Evolutionary conservation across 768 basidiomycete genomes (phyloP), one percentile per base, ranked within the genome.

Genomic region (Kwoniella shandongensis): DNA sequence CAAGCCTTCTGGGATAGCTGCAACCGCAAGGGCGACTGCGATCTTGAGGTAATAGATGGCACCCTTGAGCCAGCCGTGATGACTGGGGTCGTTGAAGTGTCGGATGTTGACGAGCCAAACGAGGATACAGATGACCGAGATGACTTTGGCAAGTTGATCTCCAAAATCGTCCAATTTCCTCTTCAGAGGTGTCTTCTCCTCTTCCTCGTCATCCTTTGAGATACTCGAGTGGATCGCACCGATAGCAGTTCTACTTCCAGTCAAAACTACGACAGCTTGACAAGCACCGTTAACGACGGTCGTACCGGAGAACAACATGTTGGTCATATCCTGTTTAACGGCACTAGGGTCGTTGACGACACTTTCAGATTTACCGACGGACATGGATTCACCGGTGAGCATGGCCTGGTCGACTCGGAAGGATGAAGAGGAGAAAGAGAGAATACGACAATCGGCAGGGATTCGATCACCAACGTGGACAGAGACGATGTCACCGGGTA

Each of bases 31-130:
- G 4, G 96, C 92, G 41, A 99, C 96, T 32, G 94, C 94, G 73
- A 99, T 97, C 80, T 99, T 99, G 83, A 99, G 90, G 79, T 99
- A 99, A 77, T 97, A 98, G 51, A 99, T 84, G 0, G 94, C 94
- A 39, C 94, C 94, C 74, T 91, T 91, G 69, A 97, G 80, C 44
- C 79, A 84, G 46, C 93, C 89, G 63, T 88, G 88, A 73, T 99
- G 94, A 23, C 88, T 83, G 3, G 94, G 91, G 72, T 99, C 94
- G 83, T 84, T 87, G 78, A 99, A 99, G 79, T 99, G 91, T 48
- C 89, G 86, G 66, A 92, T 82, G 78, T 99, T 99, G 79, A 99
- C 88, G 59, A 97, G 81, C 94, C 94, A 99, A 63, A 99, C 94
- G 60, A 99, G 85, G 58, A 99, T 81, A 68, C 94, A 99, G 69